Evolutionary conservation across 1,284 basidiomycete genomes (phyloP).

Genomic region (Ustilago shanxiensis): DNA sequence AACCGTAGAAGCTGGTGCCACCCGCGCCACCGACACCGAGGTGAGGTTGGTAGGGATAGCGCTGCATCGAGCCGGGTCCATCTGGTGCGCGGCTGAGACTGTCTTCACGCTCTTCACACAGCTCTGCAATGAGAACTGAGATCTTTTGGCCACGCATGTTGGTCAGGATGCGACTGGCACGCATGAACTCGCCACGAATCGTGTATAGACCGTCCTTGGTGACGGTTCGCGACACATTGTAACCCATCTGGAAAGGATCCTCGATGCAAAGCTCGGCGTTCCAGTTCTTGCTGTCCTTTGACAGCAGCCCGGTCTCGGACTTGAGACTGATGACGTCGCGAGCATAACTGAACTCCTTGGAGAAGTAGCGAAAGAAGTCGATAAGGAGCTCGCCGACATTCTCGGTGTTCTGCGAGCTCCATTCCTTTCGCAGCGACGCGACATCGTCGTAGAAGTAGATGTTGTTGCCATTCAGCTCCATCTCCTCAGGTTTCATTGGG

Average conservation of each 20-base stretch:
- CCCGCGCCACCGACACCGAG: slow-evolving; percentile 25
- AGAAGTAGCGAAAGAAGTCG: slow-evolving; percentile 97
- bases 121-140: slow-evolving; percentile 60
- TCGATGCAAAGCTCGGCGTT: slow-evolving; percentile 79
- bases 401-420: slow-evolving; percentile 93
- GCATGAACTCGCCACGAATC: slow-evolving; percentile 98
- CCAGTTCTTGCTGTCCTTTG: slow-evolving; percentile 94
- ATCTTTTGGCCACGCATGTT: slow-evolving; percentile 56
- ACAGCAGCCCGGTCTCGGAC: slow-evolving; percentile 80
- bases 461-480: slow-evolving; percentile 76
- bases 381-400: slow-evolving; percentile 94
- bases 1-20: slow-evolving; percentile 26
- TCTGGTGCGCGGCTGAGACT: slow-evolving; percentile 66
- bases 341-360: slow-evolving; percentile 92
- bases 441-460: slow-evolving; percentile 95
- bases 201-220: slow-evolving; percentile 96
- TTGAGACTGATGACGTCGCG: slow-evolving; percentile 91
- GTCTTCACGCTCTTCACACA: slow-evolving; percentile 69
- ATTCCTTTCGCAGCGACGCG: slow-evolving; percentile 87
- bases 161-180: slow-evolving; percentile 78
- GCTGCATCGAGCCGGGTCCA: slow-evolving; percentile 36
- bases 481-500: slow-evolving; percentile 76
- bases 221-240: slow-evolving; percentile 95
- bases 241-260: slow-evolving; percentile 96
- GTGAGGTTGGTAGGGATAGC: slow-evolving; percentile 27